Evolutionary conservation across 345 rosid species (phyloP).

Genomic region (Boechera stricta): DNA sequence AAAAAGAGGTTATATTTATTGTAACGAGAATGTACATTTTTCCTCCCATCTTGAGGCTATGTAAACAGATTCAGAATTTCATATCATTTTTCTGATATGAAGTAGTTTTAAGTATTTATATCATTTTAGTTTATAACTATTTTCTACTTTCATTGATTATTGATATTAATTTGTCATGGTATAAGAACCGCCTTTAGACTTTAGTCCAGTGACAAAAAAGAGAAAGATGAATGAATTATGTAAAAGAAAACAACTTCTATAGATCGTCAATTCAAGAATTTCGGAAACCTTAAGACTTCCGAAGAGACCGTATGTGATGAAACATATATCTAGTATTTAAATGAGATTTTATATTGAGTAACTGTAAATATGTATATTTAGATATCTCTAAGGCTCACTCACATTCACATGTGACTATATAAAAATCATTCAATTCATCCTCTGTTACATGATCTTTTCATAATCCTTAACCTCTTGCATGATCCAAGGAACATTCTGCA

Average conservation of each 20-base stretch:
- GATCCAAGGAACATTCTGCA: constrained; percentile 68
- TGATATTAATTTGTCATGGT: not conserved
- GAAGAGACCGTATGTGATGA: not conserved
- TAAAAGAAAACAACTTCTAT: not conserved
- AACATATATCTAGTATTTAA: not conserved
- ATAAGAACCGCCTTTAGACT: not conserved
- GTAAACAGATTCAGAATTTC: constrained; percentile 35
- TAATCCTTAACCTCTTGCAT: constrained; percentile 69
- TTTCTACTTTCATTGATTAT: not conserved
- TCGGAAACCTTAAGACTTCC: not conserved
- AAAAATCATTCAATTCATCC: constrained; percentile 9
- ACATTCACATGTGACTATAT: constrained; percentile 2
- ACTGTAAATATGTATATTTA: not conserved
- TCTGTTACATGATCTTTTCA: constrained; percentile 53
- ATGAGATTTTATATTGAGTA: not conserved
- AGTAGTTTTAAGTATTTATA: not conserved
- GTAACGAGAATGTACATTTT: constrained; percentile 45
- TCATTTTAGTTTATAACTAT: not conserved
- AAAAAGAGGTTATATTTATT: constrained; percentile 33
- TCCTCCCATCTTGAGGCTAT: constrained; percentile 40
- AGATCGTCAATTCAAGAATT: not conserved
- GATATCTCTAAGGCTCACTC: constrained; percentile 23
- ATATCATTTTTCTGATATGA: constrained; percentile 3
- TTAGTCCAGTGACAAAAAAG: not conserved
- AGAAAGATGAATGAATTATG: too few species aligned